Percentiles rank a stretch among this genome's conserved stretches.
These are phyloP conservation scores for Populus euphratica DNA, from an alignment of 345 rosid genomes.

Conservation along the genomic window DNA sequence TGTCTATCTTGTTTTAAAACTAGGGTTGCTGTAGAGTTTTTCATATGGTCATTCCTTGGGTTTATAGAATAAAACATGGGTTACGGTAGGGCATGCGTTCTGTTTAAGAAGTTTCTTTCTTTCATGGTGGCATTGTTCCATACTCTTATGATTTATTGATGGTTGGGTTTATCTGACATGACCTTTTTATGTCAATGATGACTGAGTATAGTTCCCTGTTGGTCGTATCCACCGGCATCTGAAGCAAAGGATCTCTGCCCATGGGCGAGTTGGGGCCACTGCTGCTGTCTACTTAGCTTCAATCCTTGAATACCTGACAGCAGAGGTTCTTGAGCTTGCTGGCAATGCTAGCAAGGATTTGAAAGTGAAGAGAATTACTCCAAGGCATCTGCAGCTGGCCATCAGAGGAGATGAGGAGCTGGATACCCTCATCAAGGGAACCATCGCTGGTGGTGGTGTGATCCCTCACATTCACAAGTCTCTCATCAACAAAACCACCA, in stretches of 20 bases:
- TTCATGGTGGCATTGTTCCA: background rate
- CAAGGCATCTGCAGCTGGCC: conserved; percentile 61
- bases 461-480: conserved; percentile 93
- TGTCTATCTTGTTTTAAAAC: background rate
- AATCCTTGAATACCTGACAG: conserved; percentile 32
- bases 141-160: background rate
- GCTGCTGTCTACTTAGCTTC: conserved; percentile 37
- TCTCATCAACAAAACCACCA: conserved; percentile 76
- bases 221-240: conserved; percentile 35
- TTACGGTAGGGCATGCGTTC: background rate
- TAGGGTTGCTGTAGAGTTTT: background rate
- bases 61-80: background rate
- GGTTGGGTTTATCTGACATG: background rate
- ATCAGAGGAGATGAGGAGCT: conserved; percentile 62
- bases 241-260: conserved; percentile 23
- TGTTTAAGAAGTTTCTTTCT: background rate
- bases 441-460: conserved; percentile 72
- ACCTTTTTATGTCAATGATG: background rate
- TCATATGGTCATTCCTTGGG: background rate
- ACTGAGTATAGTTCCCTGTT: conserved; percentile 23
- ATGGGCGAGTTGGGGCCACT: conserved; percentile 35
- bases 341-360: conserved; percentile 37
- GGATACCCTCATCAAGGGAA: conserved; percentile 42
- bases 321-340: conserved; percentile 36
- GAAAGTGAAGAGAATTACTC: conserved; percentile 39